Evolutionary conservation across 306 rosid species (phyloP).

Genomic region (Leucaena leucocephala): DNA sequence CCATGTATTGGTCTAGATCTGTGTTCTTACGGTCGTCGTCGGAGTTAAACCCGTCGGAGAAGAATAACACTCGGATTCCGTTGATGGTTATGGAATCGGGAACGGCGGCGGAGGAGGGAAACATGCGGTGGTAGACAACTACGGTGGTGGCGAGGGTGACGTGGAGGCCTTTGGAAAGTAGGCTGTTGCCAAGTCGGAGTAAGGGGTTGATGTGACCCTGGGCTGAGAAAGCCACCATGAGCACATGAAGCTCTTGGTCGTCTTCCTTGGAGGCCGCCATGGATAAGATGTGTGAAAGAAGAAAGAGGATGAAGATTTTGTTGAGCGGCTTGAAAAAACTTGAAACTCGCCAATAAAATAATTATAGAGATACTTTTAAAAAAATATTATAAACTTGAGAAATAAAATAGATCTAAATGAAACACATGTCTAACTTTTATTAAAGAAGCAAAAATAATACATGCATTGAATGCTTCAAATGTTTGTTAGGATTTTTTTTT

Average conservation of each 20-base stretch:
- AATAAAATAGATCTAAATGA: too few relatives aligned
- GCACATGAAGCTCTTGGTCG: constrained; percentile 42
- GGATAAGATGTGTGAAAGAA: neutral
- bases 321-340: neutral
- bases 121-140: constrained; percentile 45
- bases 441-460: too few relatives aligned
- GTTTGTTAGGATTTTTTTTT: too few relatives aligned
- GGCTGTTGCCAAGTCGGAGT: constrained; percentile 43
- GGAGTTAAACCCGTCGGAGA: constrained; percentile 38
- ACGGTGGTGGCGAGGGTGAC: constrained; percentile 63
- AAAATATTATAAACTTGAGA: too few relatives aligned
- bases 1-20: constrained; percentile 38
- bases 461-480: too few relatives aligned
- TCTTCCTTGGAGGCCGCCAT: constrained; percentile 23
- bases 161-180: constrained; percentile 46
- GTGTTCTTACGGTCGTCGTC: neutral
- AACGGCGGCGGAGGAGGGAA: constrained; percentile 25
- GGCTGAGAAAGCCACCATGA: constrained; percentile 52
- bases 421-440: too few relatives aligned
- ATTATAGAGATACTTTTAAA: too few relatives aligned
- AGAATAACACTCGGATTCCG: constrained; percentile 46
- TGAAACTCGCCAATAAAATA: neutral
- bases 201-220: constrained; percentile 63
- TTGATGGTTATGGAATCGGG: constrained; percentile 38
- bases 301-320: too few relatives aligned